Base-by-base conservation (phyloP, 805 yeast species). In the Kazachstania martiniae region DNA sequence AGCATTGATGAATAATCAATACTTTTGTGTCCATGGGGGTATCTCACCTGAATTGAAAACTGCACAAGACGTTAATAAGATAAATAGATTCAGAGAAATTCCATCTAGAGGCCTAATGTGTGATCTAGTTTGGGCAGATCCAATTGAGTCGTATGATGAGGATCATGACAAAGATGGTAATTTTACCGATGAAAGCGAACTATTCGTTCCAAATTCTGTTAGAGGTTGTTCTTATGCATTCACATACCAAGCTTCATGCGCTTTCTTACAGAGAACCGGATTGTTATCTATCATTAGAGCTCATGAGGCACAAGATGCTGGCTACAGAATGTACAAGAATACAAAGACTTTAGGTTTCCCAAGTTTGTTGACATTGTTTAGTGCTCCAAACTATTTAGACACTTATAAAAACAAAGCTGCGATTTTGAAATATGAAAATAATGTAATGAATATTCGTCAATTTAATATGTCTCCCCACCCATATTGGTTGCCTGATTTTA, bases 221-320 rank as follows among this genome's bases (percentile, higher is more conserved):
- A 68, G 97, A 42, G 97, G 97, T 5, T 91, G 97, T 55, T 86
- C 96, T 0, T 91, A 76, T 56, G 84, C 89, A 34, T 89, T 72
- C 55, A 76, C 95, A 0, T 91, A 80, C 56, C 70, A 68, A 29
- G 95, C 96, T 0, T 71, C 79, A 3, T 79, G 91, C 47, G 71
- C 71, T 28, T 89, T 89, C 47, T 63, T 89, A 46, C 79, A 80
- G 43, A 65, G 74, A 32, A 89, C 85, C 25, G 80, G 83, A 15
- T 61, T 89, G 23, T 62, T 89, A 21, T 79, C 86, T n/a, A 72
- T 89, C 22, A 84, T 89, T 28, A 68, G 98, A 37, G 97, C 96
- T 1, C 98, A 89, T 56, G 96, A 89, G 60, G 96, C 96, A 1
- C 98, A 89, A 58, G 96, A 89, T 57, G 87, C 91, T 8, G 98